A percentile compares a stretch with the other conserved stretches of the same genome.
phyloP scores from a whole-genome alignment of 2,329 filamentous ascomycete genomes.

The Lachnellula subtilissima region DNA sequence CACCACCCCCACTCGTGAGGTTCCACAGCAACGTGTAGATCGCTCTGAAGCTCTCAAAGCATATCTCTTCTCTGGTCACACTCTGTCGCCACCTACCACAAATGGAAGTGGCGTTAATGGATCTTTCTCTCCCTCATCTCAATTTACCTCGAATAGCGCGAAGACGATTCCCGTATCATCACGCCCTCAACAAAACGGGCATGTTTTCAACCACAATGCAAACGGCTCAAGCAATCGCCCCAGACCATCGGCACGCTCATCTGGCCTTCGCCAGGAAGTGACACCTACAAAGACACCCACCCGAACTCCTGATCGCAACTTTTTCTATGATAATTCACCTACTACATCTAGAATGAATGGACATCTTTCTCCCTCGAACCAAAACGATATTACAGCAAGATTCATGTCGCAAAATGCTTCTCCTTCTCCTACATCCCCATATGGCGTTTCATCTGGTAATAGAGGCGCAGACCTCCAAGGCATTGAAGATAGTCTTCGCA shows the following conservation, averaged over 20 bases:
- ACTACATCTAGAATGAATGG: constrained; percentile 20
- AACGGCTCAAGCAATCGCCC: constrained; percentile 11
- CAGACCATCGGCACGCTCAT: constrained; percentile 22
- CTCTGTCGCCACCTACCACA: constrained; percentile 12
- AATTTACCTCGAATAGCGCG: constrained; percentile 6
- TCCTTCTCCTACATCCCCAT: constrained; percentile 16
- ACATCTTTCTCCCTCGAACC: constrained; percentile 11
- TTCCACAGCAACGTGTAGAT: constrained; percentile 9
- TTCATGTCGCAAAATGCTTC: constrained; percentile 11
- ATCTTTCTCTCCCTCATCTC: constrained; percentile 3
- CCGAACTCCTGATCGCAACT: constrained; percentile 21
- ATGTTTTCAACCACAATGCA: constrained; percentile 12
- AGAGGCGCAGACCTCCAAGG: constrained; percentile 24
- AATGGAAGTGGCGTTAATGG: not conserved
- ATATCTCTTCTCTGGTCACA: constrained; percentile 46
- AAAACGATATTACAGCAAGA: constrained; percentile 11
- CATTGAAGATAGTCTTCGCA: constrained; percentile 33
- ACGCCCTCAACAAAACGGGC: constrained; percentile 12
- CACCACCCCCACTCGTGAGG: constrained; percentile 9
- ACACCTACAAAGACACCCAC: constrained; percentile 28
- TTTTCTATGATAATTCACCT: constrained; percentile 16
- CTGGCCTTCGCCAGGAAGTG: constrained; percentile 32
- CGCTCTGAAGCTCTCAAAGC: constrained; percentile 51
- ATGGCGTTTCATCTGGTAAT: constrained; percentile 17
- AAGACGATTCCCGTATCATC: constrained; percentile 11